Percentiles rank a stretch among this genome's conserved stretches.
Conservation (phyloP, 176 grass and related monocot species). For the Carex littledalei region DNA sequence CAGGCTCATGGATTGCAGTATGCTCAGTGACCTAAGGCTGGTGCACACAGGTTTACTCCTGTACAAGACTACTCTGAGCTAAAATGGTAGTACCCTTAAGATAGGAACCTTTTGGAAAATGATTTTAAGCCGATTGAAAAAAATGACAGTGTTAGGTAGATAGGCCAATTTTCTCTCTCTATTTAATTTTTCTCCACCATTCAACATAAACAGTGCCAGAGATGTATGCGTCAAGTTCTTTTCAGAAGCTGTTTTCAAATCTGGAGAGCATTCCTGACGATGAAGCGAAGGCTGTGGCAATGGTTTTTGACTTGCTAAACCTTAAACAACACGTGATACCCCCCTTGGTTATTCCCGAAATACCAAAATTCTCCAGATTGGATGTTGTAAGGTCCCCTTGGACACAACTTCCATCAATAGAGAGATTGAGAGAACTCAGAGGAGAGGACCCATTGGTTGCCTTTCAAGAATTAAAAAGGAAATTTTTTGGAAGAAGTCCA, state of each 20-base stretch:
- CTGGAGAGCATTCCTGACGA: conserved; percentile 1
- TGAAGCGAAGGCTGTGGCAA: not conserved
- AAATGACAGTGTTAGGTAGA: not conserved
- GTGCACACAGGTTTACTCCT: not conserved
- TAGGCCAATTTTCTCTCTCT: not conserved
- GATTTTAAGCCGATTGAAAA: not conserved
- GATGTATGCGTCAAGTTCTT: not conserved
- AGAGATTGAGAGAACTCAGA: not conserved
- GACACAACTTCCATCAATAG: conserved; percentile 1
- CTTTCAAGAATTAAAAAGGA: conserved; percentile 10
- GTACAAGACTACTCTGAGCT: not conserved
- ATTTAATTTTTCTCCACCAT: not conserved
- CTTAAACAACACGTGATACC: conserved; percentile 3
- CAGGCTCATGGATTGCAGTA: no score
- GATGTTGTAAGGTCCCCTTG: not conserved
- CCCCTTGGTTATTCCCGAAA: not conserved
- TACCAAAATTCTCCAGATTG: not conserved
- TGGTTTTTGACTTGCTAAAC: conserved; percentile 2
- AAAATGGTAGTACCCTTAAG: not conserved
- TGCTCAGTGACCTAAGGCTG: not conserved
- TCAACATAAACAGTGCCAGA: conserved; percentile 9
- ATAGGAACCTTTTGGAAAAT: not conserved
- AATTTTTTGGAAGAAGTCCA: not conserved
- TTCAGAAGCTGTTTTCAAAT: not conserved
- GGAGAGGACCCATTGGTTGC: not conserved